Evolutionary conservation across 345 rosid species (phyloP).

Genomic region (Zanthoxylum bungeanum): DNA sequence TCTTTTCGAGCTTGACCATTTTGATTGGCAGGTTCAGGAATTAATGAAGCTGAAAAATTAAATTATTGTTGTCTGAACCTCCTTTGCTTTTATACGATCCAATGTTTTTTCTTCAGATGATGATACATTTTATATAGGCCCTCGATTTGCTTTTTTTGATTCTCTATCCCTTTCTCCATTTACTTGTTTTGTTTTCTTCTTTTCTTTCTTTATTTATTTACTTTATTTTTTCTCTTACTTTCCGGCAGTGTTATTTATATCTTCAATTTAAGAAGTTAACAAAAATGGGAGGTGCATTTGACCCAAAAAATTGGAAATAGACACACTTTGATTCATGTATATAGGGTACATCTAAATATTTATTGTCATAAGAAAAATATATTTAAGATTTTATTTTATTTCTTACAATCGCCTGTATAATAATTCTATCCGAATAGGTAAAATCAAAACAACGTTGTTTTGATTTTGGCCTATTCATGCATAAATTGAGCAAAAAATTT

Average conservation of each 20-base stretch:
- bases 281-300: neutral
- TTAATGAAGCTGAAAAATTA: neutral
- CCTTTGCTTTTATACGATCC: neutral
- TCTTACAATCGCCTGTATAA: too few relatives aligned
- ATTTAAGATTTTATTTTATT: too few relatives aligned
- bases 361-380: too few relatives aligned
- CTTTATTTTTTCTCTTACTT: too few relatives aligned
- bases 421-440: too few relatives aligned
- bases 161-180: neutral
- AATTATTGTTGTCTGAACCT: neutral
- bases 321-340: neutral
- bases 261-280: neutral
- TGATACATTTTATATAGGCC: neutral
- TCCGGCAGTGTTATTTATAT: neutral
- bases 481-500: too few relatives aligned
- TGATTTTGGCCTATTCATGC: too few relatives aligned
- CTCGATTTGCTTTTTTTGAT: neutral
- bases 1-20: neutral
- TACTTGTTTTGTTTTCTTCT: neutral
- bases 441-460: too few relatives aligned
- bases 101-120: neutral
- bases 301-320: neutral
- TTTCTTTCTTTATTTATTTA: neutral
- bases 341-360: neutral
- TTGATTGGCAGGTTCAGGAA: conserved; percentile 12